These are phyloP conservation scores for Ceratorhiza oryzae-sativae DNA, from an alignment of 1,284 basidiomycete species.

Conservation along the genomic window DNA sequence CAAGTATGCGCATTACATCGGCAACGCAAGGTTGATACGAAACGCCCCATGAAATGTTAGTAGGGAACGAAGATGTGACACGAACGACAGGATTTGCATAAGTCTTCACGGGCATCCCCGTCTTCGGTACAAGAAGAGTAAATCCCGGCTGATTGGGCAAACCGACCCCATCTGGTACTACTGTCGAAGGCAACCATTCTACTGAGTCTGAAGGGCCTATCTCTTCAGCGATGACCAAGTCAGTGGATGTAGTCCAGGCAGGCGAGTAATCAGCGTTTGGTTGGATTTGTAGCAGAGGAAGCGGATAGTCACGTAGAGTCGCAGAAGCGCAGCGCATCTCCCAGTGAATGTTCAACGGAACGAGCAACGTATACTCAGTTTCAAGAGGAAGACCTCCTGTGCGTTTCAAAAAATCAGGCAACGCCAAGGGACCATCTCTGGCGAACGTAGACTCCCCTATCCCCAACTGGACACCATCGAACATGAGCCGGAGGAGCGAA, in stretches of 20 bases:
- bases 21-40: constrained; percentile 88
- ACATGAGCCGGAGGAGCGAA: constrained; percentile 76
- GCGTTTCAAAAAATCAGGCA: constrained; percentile 34
- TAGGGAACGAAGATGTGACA: constrained; percentile 69
- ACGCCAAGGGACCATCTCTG: constrained; percentile 62
- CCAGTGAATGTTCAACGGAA: constrained; percentile 84
- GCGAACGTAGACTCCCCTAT: constrained; percentile 72
- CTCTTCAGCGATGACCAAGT: constrained; percentile 91
- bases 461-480: constrained; percentile 63
- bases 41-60: constrained; percentile 88
- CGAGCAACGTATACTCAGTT: constrained; percentile 78
- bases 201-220: constrained; percentile 75
- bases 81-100: constrained; percentile 82
- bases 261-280: constrained; percentile 53
- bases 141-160: constrained; percentile 59
- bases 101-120: constrained; percentile 94
- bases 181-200: constrained; percentile 72
- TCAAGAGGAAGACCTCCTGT: constrained; percentile 67
- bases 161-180: constrained; percentile 60
- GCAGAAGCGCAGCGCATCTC: constrained; percentile 68
- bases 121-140: constrained; percentile 80
- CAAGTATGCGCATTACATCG: constrained; percentile 85
- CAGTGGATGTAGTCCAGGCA: constrained; percentile 74
- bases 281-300: constrained; percentile 71
- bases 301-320: constrained; percentile 81